Evolutionary conservation across 1,284 basidiomycete species (phyloP), one percentile per base, ranked within the genome.

Genomic region (Fomitopsis pinicola): DNA sequence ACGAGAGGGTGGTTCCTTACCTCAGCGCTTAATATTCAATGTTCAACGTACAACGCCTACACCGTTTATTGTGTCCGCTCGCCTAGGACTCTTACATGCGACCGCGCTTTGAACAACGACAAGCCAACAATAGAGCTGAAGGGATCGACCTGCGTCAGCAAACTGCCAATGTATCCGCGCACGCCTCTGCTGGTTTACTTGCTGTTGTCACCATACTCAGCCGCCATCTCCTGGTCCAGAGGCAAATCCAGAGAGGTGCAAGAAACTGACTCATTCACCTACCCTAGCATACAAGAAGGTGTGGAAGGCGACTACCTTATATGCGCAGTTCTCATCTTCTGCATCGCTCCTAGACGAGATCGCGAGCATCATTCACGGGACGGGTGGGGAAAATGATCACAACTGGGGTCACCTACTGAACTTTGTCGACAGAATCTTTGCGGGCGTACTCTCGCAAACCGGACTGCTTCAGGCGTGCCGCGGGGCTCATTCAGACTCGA

Each of bases 381-480:
- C 54, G 48, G 61, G 61, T 59, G 22, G n/a, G 52, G 15, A 30
- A 30, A 38, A 52, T 33, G 17, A 5, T 33, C 30, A 33, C 30
- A 33, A 8, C 8, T 33, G 30, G 30, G 30, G 30, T 33, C 8
- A 33, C 30, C 30, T 26, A 10, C 17, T 15, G 14, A 46, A 30
- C 19, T 5, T 12, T 9, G 35, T 17, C n/a, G 7, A 8, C 44
- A 72, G 70, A 62, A 14, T 60, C 64, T 10, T 58, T 72, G 28
- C 64, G 69, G 4, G 48, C 58, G 15, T 72, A 73, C 59, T 22
- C 61, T 5, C 57, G 74, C 26, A 80, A 78, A 67, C 80, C 85
- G 0, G 88, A 90, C 67, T 91, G 89, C 70, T 90, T 90, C 72
- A 81, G 80, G 42, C 75, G 73, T 42, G 82, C 81, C 15, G 79